Base-by-base conservation (phyloP, 805 yeast genomes). In the Kluyveromyces dobzhanskii region DNA sequence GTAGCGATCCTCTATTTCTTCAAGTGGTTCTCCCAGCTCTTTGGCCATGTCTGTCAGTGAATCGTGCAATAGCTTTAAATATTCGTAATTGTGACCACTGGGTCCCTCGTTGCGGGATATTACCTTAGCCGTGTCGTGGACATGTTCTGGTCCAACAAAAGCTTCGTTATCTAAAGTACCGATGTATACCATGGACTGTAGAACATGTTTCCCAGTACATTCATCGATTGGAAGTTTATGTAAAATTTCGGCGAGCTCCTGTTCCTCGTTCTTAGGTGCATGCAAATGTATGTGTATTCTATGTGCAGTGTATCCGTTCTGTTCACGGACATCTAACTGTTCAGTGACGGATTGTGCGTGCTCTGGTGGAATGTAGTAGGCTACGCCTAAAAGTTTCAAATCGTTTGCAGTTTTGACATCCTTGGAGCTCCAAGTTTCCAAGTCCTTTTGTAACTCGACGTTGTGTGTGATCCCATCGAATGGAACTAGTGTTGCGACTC, bases 401-500 rank as follows among this genome's bases (percentile, higher is more conserved):
- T 74, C 74, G 4, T 70, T 57, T n/a, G n/a, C 21, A 75, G 48
- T 23, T 19, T 49, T 43, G 12, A 36, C 50, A 2, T 48, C 27
- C 9, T 16, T n/a, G 5, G 17, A 12, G 16, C 40, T 40, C 35
- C 48, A 49, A 44, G 57, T 12, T 18, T 49, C 21, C 8, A 75
- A 57, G 48, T 76, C 78, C 2, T 61, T 44, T 26, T 66, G 64
- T 40, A 77, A 71, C 2, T 39, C 47, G 0, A 48, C 41, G 43
- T 75, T 65, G 2, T 49, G 38, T 18, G 71, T 54, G 13, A 82
- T 67, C 41, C 76, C 77, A 6, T 71, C 70, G 32, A 73, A 64
- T 8, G 87, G 73, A 1, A 88, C 67, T 33, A 88, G 64, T 0
- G 97, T 88, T 8, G 75, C 95, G 1, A 88, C 97, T 25, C 97